These are phyloP conservation scores for Plasmodium fragile DNA, from an alignment of 169 alveolate species.

Conservation along the genomic window DNA sequence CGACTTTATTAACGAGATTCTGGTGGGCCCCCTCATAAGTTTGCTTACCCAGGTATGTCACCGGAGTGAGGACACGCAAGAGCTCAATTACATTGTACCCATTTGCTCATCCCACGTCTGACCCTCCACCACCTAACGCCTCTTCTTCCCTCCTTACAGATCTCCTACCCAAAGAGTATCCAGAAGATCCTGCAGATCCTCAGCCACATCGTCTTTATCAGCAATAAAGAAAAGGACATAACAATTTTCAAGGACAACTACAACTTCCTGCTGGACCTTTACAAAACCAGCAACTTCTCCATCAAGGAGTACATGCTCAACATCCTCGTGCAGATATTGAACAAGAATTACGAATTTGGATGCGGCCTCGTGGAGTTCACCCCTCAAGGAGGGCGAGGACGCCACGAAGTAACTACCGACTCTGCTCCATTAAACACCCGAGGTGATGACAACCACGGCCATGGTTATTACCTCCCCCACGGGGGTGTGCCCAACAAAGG, in stretches of 20 bases:
- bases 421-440: not conserved
- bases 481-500: not conserved
- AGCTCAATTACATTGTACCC: not conserved
- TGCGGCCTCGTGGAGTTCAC: not conserved
- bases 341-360: constrained; percentile 34
- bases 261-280: constrained; percentile 48
- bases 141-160: not conserved
- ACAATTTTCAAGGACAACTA: constrained; percentile 55
- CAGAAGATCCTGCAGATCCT: constrained; percentile 51
- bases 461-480: not conserved
- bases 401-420: not conserved
- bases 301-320: constrained; percentile 44
- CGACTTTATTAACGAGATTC: constrained; percentile 42
- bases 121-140: not conserved
- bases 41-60: constrained; percentile 28
- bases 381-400: not conserved
- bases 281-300: constrained; percentile 33
- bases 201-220: constrained; percentile 52
- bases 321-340: constrained; percentile 48
- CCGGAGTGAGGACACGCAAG: not conserved
- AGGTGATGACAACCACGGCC: not conserved
- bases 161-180: constrained; percentile 27
- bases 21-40: constrained; percentile 17
- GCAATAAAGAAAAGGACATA: constrained; percentile 59
- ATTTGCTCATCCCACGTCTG: not conserved